phyloP scores from a whole-genome alignment of 2,329 filamentous ascomycete genomes.

The Aspergillus quadrilineatus region DNA sequence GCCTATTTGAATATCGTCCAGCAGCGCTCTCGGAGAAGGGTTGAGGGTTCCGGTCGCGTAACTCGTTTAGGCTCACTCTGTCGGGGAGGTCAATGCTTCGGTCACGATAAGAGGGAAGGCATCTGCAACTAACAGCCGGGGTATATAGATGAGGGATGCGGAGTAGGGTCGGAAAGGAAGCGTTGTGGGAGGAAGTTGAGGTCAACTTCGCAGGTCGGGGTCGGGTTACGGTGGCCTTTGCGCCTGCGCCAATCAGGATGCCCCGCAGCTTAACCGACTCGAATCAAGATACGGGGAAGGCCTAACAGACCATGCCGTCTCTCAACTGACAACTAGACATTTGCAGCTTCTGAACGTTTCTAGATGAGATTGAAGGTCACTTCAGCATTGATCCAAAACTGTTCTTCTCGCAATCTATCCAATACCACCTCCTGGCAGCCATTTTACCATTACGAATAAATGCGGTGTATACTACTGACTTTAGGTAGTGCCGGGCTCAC shows the following conservation, averaged over 20 bases:
- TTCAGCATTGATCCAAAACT: neutral
- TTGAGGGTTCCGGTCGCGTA: conserved; percentile 15
- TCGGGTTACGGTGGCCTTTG: conserved; percentile 40
- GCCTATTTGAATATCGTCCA: neutral
- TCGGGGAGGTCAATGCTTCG: conserved; percentile 22
- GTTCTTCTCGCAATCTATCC: neutral
- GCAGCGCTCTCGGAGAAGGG: conserved; percentile 6
- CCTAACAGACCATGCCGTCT: neutral
- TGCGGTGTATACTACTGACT: neutral
- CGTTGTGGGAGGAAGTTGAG: conserved; percentile 16
- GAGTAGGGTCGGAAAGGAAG: neutral
- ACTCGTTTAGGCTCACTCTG: conserved; percentile 24
- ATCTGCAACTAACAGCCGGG: conserved; percentile 21
- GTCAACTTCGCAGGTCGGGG: conserved; percentile 10
- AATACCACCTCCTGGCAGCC: too few relatives aligned
- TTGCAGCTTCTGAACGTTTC: neutral
- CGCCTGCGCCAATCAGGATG: conserved; percentile 35
- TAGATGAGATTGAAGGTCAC: neutral
- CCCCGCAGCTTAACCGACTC: conserved; percentile 24
- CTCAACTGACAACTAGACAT: neutral
- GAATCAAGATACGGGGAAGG: neutral
- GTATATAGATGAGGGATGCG: neutral
- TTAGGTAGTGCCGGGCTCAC: too few relatives aligned
- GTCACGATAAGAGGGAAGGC: conserved; percentile 11
- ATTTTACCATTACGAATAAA: too few relatives aligned